phyloP scores from a whole-genome alignment of 805 yeast genomes.

The Nakazawaea wyomingensis region DNA sequence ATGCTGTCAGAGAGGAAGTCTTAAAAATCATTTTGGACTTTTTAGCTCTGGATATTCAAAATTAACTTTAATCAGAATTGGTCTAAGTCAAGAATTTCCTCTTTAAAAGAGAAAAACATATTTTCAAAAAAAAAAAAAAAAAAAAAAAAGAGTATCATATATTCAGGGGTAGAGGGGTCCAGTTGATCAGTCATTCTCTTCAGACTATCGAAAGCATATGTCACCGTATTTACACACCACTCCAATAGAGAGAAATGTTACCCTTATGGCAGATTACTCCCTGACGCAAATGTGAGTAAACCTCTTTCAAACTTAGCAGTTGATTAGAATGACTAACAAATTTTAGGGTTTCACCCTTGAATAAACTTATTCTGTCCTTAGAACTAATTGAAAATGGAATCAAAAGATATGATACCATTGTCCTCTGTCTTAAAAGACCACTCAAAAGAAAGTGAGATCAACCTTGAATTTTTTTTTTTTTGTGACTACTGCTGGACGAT shows the following conservation, averaged over 20 bases:
- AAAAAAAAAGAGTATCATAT: no score
- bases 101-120: no score
- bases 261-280: background rate
- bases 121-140: no score
- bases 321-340: no score
- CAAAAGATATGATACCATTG: background rate
- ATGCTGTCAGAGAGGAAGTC: slow-evolving; percentile 32
- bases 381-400: slow-evolving; percentile 6
- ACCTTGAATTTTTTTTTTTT: no score
- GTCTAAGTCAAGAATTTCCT: background rate
- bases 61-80: no score
- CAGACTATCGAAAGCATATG: no score
- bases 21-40: slow-evolving; percentile 35
- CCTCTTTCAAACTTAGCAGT: background rate
- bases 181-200: no score
- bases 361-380: background rate
- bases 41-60: slow-evolving; percentile 23
- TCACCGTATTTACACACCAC: no score
- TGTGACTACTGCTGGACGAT: no score
- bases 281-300: background rate
- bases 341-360: slow-evolving; percentile 7
- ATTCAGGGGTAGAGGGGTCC: no score
- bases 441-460: background rate
- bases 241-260: background rate
- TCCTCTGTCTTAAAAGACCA: background rate